Evolutionary conservation across 2,329 filamentous ascomycete species (phyloP), one percentile per base, ranked within the genome.

Genomic region (Fusarium redolens): DNA sequence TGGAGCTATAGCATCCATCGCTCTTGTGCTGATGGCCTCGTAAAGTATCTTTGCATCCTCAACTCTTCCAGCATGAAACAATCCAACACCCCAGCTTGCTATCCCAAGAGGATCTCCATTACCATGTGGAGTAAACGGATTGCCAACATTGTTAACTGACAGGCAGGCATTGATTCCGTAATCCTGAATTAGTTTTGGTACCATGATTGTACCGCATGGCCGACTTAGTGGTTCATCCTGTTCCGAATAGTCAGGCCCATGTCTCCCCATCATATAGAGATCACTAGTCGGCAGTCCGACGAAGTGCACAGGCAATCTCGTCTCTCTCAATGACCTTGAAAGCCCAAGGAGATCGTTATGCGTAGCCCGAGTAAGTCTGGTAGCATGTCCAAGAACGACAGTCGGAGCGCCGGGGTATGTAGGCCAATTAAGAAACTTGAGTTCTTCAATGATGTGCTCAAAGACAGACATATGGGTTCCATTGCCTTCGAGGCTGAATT

Each of bases 221-320:
- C 65, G 65, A 7, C 35, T 68, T 10, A 69, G 66, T 4, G 65
- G 58, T 14, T 22, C 17, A 2, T 15, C 12, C 1, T 38, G 44
- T 3, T 43, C n/a, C 0, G 51, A 51, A 1, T 13, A 14, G 1
- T 40, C 33, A 4, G 58, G 28, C 0, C 12, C 12, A 7, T 41
- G 40, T 15, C 66, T 45, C 0, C 66, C 65, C 66, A 69, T 69
- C 58, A 69, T 69, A 11, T 65, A 69, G 2, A 69, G 25, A 2
- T 69, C 58, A 1, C 66, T 69, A 1, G 66, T 69, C 13, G 66
- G 66, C 0, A 69, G 22, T 5, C 65, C 66, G 3, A 69, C 51
- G 1, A 69, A 69, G 9, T 69, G 45, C 3, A 69, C 0, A 0
- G 66, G 66, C 0, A 69, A 3, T 4, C 18, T 14, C 2, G 40